Conservation (phyloP, 2,329 filamentous ascomycete genomes). For the Talaromyces islandicus region DNA sequence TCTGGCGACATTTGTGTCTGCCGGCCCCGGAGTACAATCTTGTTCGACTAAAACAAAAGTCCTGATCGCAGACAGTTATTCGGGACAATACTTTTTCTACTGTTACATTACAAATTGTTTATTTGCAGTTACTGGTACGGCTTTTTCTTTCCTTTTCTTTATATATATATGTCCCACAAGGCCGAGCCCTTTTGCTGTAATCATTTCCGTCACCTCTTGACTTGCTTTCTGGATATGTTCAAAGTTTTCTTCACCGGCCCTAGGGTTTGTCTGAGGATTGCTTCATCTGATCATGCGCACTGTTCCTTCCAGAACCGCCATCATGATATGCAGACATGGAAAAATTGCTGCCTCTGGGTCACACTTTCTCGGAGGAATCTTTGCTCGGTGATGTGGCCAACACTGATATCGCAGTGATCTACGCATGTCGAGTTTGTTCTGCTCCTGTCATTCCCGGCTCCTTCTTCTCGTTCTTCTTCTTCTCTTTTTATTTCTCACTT, state of each 20-base stretch:
- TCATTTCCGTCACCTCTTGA: neutral
- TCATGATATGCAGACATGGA: neutral
- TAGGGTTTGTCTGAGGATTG: neutral
- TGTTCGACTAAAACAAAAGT: neutral
- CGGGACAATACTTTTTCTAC: neutral
- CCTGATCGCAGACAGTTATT: conserved; percentile 6
- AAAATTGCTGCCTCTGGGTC: neutral
- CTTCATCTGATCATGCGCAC: neutral
- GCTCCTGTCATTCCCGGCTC: neutral
- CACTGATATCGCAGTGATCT: neutral
- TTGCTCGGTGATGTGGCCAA: neutral
- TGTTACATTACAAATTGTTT: neutral
- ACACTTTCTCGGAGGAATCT: neutral
- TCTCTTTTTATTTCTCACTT: neutral
- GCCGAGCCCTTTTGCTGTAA: neutral
- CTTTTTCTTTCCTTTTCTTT: neutral
- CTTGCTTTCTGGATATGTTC: neutral
- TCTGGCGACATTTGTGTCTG: conserved; percentile 1
- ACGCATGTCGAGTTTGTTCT: neutral
- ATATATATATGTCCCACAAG: neutral
- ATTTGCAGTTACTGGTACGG: neutral
- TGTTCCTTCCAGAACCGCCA: neutral
- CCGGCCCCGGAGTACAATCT: neutral
- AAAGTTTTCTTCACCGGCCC: neutral
- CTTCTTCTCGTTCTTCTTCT: too few relatives aligned